Conservation (phyloP, 2,329 filamentous ascomycete genomes). For the Nigrospora osmanthi region DNA sequence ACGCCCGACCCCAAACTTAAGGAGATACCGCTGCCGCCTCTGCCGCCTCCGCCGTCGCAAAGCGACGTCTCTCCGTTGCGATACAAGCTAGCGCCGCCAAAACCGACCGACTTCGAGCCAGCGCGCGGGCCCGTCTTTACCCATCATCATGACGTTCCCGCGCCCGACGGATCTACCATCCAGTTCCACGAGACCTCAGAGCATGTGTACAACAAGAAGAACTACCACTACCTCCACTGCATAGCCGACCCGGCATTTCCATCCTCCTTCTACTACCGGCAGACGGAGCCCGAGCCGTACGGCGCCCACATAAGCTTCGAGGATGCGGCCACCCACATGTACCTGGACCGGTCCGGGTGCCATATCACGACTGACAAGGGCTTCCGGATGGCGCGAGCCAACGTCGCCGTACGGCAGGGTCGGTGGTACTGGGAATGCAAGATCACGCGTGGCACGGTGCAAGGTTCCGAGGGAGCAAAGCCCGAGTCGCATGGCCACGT, state of each 20-base stretch:
- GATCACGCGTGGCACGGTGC: slow-evolving; percentile 67
- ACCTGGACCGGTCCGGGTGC: slow-evolving; percentile 67
- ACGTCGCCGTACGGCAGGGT: slow-evolving; percentile 83
- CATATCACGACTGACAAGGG: slow-evolving; percentile 87
- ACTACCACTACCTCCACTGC: slow-evolving; percentile 83
- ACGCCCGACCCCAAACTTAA: slow-evolving; percentile 48
- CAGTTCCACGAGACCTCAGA: slow-evolving; percentile 58
- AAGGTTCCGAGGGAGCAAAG: slow-evolving; percentile 31
- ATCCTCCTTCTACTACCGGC: slow-evolving; percentile 80
- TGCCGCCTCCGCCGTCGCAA: slow-evolving; percentile 16
- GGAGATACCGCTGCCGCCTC: neutral
- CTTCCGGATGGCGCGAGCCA: slow-evolving; percentile 84
- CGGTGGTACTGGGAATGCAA: slow-evolving; percentile 93
- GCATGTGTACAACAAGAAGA: slow-evolving; percentile 59
- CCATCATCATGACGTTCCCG: slow-evolving; percentile 44
- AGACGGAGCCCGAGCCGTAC: slow-evolving; percentile 79
- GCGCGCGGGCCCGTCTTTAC: slow-evolving; percentile 50
- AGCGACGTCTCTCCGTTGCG: slow-evolving; percentile 45
- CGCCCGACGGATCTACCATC: slow-evolving; percentile 40
- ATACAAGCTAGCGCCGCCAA: slow-evolving; percentile 58
- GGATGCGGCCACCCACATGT: slow-evolving; percentile 79
- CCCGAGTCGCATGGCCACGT: slow-evolving; percentile 54
- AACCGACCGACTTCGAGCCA: slow-evolving; percentile 52
- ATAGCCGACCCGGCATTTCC: slow-evolving; percentile 85
- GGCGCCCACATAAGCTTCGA: slow-evolving; percentile 85